These are phyloP conservation scores for Fusarium sublunatum DNA, from an alignment of 2,329 filamentous ascomycete genomes.

Conservation along the genomic window DNA sequence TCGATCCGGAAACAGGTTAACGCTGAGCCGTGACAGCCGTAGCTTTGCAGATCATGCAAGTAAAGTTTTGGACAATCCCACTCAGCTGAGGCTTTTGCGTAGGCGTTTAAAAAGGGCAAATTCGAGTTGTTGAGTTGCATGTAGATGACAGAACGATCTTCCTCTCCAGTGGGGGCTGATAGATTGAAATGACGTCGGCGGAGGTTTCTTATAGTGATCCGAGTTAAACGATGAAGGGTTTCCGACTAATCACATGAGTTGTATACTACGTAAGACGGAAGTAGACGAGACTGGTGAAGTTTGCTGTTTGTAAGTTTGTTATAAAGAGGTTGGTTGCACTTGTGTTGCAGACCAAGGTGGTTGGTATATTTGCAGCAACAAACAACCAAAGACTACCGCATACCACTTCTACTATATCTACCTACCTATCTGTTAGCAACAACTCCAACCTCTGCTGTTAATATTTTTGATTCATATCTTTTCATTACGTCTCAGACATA, in stretches of 20 bases:
- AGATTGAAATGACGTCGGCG: conserved; percentile 33
- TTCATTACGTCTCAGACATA: conserved; percentile 16
- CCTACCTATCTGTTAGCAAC: conserved; percentile 3
- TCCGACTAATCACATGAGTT: conserved; percentile 13
- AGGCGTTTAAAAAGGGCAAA: not conserved
- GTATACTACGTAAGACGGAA: not conserved
- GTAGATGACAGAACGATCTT: conserved; percentile 2
- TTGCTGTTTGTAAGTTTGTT: conserved; percentile 28
- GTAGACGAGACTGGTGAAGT: conserved; percentile 4
- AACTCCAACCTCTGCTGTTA: conserved; percentile 26
- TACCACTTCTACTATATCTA: no score
- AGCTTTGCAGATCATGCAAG: conserved; percentile 19
- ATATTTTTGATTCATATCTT: conserved; percentile 22
- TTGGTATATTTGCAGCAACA: conserved; percentile 25
- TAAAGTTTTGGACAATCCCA: not conserved
- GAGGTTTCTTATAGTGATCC: conserved; percentile 3
- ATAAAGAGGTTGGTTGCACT: conserved; percentile 40
- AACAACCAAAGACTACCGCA: not conserved
- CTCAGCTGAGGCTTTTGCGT: not conserved
- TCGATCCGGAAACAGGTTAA: conserved; percentile 22
- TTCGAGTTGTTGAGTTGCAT: not conserved
- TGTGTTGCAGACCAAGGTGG: conserved; percentile 20
- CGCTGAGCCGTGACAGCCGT: conserved; percentile 22
- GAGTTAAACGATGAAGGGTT: conserved; percentile 15
- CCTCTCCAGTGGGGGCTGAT: not conserved